Conservation (phyloP, 805 yeast genomes). For the Tetrapisispora iriomotensis region DNA sequence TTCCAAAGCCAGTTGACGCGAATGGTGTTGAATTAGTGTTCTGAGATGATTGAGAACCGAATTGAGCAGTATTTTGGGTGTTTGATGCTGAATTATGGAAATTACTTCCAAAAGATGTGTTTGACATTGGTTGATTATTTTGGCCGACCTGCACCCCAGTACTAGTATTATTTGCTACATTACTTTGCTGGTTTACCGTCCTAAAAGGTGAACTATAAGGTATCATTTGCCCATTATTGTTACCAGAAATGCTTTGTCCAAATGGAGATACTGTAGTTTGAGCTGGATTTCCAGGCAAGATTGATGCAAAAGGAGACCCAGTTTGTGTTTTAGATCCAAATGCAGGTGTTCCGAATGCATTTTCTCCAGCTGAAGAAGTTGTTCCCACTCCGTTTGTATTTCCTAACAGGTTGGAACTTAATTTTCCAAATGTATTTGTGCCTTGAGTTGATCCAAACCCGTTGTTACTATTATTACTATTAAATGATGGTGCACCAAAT, state of each 20-base stretch:
- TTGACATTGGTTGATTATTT: too few relatives aligned
- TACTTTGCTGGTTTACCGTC: too few relatives aligned
- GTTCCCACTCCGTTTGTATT: conserved; percentile 11
- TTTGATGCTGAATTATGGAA: not conserved
- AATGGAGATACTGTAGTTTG: too few relatives aligned
- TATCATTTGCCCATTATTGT: too few relatives aligned
- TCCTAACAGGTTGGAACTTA: too few relatives aligned
- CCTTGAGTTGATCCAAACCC: too few relatives aligned
- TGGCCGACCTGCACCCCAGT: too few relatives aligned
- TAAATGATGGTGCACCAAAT: conserved; percentile 8
- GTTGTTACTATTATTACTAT: conserved; percentile 7
- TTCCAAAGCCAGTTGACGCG: not conserved
- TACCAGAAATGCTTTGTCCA: too few relatives aligned
- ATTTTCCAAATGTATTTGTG: conserved; percentile 4
- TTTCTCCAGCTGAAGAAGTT: conserved; percentile 13
- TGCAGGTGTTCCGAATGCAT: conserved; percentile 18
- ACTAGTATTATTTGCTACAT: too few relatives aligned
- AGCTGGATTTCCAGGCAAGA: too few relatives aligned
- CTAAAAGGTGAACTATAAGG: too few relatives aligned
- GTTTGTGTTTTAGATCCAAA: conserved; percentile 6
- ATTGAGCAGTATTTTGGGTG: not conserved
- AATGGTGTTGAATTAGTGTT: not conserved
- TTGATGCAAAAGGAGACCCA: not conserved
- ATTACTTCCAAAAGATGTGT: not conserved
- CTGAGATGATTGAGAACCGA: not conserved